A percentile compares a stretch with the other conserved stretches of the same genome.
phyloP scores from a whole-genome alignment of 2,329 filamentous ascomycete genomes.

The Ceratocystis cacaofunesta region DNA sequence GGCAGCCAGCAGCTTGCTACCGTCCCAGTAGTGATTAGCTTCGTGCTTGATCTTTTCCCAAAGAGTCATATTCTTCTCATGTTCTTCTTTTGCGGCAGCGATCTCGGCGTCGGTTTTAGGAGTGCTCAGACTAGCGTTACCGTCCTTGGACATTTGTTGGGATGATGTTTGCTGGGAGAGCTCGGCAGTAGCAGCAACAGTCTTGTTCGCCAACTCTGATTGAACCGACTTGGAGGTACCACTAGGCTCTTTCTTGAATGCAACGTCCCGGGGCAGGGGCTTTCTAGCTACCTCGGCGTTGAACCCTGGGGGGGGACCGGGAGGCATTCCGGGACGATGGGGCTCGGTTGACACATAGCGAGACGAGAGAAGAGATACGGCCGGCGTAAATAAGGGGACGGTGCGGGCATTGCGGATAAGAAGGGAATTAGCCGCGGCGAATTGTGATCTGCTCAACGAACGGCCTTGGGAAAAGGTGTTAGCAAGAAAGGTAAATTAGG shows the following conservation, averaged over 20 bases:
- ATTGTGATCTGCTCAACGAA: constrained; percentile 16
- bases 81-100: constrained; percentile 43
- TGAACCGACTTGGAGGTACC: constrained; percentile 13
- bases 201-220: constrained; percentile 24
- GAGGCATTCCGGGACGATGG: constrained; percentile 35
- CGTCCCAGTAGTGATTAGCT: constrained; percentile 90
- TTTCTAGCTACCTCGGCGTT: constrained; percentile 83
- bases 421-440: constrained; percentile 15
- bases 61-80: constrained; percentile 73
- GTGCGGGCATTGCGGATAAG: constrained; percentile 15
- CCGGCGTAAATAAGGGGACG: constrained; percentile 28
- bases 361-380: constrained; percentile 39
- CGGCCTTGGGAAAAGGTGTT: constrained; percentile 10
- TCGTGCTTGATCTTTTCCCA: constrained; percentile 94
- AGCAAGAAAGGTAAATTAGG: neutral
- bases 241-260: constrained; percentile 24
- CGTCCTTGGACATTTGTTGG: constrained; percentile 20
- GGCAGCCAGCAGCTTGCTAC: constrained; percentile 81
- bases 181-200: constrained; percentile 16
- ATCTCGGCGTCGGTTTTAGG: constrained; percentile 29
- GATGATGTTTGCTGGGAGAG: constrained; percentile 19
- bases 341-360: constrained; percentile 45
- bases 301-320: constrained; percentile 67
- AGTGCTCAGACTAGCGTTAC: constrained; percentile 24
- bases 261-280: constrained; percentile 44